Base-by-base conservation (phyloP, 768 basidiomycete genomes). In the Xerocomellus amylosporus region DNA sequence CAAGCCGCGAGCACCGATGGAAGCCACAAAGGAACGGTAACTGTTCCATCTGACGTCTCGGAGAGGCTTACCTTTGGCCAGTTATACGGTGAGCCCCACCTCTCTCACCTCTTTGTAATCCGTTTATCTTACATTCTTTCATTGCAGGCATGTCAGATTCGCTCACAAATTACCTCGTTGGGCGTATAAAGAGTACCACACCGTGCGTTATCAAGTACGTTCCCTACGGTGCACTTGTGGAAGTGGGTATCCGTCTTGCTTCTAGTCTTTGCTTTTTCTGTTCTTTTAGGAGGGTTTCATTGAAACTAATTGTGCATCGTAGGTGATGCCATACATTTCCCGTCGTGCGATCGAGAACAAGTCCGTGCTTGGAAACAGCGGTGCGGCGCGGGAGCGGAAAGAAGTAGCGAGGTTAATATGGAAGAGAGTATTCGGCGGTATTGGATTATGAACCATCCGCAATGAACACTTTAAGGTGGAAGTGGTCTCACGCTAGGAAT, bases 271-370 rank as follows among this genome's bases (percentile, higher is more conserved):
- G n/a, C n/a, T n/a, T 9, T 31, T n/a, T n/a, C 8, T 28, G 8
- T 8, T 10, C 9, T 22, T 26, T 8, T n/a, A 0, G 19, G 5
- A 5, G 6, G 22, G 20, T 15, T 20, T 4, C 1, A 8, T n/a
- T 2, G 7, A 30, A 19, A 36, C 17, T 40, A 7, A 54, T 10
- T 22, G 24, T 14, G 17, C 12, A 14, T 4, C n/a, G 7, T 19
- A 88, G 84, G 88, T 93, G 10, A 87, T 97, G 84, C 93, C 95
- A 0, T 98, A 96, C 68, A 80, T 97, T 9, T 80, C 87, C 38
- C 80, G 93, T 31, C 79, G 95, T 15, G 94, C 93, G 1, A 85
- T 93, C 42, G 94, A 97, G 83, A 97, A 98, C 75, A 95, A 93
- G 71, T 86, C 87, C 0, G 79, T 97, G 2, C 80, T 98, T 26